phyloP scores from a whole-genome alignment of 805 yeast species.

The Candida maltosa region DNA sequence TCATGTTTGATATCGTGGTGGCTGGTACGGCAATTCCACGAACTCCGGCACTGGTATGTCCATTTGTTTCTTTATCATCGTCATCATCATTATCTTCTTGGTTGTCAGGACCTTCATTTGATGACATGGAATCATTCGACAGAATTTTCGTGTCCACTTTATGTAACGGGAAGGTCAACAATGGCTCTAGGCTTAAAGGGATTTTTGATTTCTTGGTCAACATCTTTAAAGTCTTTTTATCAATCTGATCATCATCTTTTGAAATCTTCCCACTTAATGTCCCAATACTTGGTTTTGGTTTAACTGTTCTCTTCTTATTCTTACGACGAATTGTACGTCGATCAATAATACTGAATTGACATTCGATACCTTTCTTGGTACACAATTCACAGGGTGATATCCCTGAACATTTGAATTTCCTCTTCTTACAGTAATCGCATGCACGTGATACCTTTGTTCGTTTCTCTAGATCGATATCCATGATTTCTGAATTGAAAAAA shows the following conservation, averaged over 20 bases:
- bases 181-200: slow-evolving; percentile 5
- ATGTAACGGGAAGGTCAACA: slow-evolving; percentile 7
- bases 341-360: slow-evolving; percentile 25
- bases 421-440: slow-evolving; percentile 43
- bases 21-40: too few species aligned
- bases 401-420: slow-evolving; percentile 28
- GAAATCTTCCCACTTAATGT: not conserved
- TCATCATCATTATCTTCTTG: slow-evolving; percentile 3
- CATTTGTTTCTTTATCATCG: not conserved
- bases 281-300: not conserved
- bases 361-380: slow-evolving; percentile 21
- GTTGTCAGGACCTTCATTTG: too few species aligned
- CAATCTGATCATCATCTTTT: slow-evolving; percentile 1
- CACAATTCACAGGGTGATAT: slow-evolving; percentile 37
- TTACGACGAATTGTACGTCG: slow-evolving; percentile 12
- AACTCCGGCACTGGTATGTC: too few species aligned
- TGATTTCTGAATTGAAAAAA: too few species aligned
- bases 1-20: too few species aligned
- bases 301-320: slow-evolving; percentile 7
- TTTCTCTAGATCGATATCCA: slow-evolving; percentile 1
- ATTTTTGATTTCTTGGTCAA: slow-evolving; percentile 1
- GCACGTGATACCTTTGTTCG: slow-evolving; percentile 44
- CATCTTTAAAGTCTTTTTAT: slow-evolving; percentile 3
- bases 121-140: not conserved
- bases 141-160: slow-evolving; percentile 1